Base-by-base conservation (phyloP, 164 flowering plant species). In the Aristolochia contorta region DNA sequence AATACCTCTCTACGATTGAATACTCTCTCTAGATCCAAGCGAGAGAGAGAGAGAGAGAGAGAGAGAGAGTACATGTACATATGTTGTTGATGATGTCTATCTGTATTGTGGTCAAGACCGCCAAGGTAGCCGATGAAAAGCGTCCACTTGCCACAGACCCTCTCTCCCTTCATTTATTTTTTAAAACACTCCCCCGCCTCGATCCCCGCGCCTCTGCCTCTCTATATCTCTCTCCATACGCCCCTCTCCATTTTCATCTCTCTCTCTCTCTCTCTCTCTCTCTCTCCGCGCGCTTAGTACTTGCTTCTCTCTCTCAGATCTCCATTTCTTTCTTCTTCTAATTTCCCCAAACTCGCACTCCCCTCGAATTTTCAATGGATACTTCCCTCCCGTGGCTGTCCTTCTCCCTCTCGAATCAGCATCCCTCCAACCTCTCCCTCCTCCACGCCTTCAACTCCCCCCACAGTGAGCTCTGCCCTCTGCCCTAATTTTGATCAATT, bases 341-440 rank as follows among this genome's bases (percentile, higher is more conserved):
- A n/a, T n/a, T 27, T 33, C 18, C 58, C 27, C 27, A 16, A 55
- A 24, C 6, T 24, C 19, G 12, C 18, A 7, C 41, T 45, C 50
- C n/a, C 7, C 51, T 50, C 13, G 7, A 18, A 2, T 37, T 22
- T 4, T 54, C 45, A 7, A 63, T 13, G 43, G 47, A 55, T 57
- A 51, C 33, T 20, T 54, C 48, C 12, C 41, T 46, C 53, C 51
- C 59, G 32, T 63, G 66, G 66, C 59, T 63, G 13, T 32, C 53
- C 59, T 55, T 63, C 66, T 63, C 66, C 0, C 66, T 63, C 51
- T 63, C 66, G 45, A 55, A 63, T 52, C 45, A 54, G 14, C 18
- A 37, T 15, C 46, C 65, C 47, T 62, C 65, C 65, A 62, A 33
- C 24, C 65, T 62, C 22, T 62, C 57, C 65, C 59, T 63, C 43